phyloP scores from a whole-genome alignment of 192 early-diverging fungal genomes.

The Backusella westeae region DNA sequence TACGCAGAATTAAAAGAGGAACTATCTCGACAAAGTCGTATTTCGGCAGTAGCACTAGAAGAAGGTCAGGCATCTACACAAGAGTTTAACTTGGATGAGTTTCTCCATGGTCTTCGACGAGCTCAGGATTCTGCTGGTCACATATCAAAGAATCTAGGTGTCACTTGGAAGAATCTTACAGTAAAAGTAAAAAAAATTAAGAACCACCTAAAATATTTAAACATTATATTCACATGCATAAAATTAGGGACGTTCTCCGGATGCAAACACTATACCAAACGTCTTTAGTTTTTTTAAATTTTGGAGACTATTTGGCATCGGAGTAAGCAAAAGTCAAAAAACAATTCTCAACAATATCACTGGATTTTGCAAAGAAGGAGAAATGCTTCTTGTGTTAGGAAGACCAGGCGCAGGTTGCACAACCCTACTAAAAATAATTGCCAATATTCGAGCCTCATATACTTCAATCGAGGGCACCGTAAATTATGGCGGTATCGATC shows the following conservation, averaged over 20 bases:
- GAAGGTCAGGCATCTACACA: constrained; percentile 11
- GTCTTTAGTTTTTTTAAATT: neutral
- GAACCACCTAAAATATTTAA: neutral
- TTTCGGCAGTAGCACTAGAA: neutral
- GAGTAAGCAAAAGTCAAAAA: neutral
- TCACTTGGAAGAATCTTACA: constrained; percentile 40
- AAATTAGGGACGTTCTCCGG: neutral
- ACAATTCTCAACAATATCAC: constrained; percentile 57
- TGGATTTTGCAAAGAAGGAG: constrained; percentile 71
- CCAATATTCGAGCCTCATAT: constrained; percentile 54
- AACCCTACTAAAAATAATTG: constrained; percentile 56
- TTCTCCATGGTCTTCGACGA: constrained; percentile 10
- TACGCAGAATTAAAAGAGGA: constrained; percentile 20
- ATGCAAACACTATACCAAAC: neutral
- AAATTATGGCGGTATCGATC: constrained; percentile 63
- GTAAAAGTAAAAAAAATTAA: constrained; percentile 12
- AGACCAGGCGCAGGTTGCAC: constrained; percentile 69
- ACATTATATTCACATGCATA: neutral
- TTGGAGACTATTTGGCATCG: neutral
- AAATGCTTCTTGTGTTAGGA: constrained; percentile 68
- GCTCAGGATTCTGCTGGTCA: constrained; percentile 9
- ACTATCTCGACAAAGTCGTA: constrained; percentile 11
- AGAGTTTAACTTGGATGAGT: constrained; percentile 16
- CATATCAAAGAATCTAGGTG: constrained; percentile 27
- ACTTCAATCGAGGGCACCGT: constrained; percentile 54